A percentile compares a stretch with the other conserved stretches of the same genome.
phyloP scores from a whole-genome alignment of 2,329 filamentous ascomycete genomes.

The Uncinocarpus reesii region DNA sequence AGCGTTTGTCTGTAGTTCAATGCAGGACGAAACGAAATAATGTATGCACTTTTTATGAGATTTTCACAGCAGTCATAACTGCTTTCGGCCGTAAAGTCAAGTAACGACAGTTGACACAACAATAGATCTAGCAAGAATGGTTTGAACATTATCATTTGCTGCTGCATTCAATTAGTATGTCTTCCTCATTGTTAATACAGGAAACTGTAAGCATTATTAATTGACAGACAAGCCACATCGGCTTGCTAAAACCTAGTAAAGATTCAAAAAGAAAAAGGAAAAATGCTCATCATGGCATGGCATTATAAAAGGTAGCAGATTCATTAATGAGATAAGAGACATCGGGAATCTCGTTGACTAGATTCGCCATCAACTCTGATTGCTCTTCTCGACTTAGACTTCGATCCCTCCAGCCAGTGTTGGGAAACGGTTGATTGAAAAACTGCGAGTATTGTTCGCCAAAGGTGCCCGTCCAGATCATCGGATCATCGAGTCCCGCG shows the following conservation, averaged over 20 bases:
- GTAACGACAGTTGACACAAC: too few relatives aligned
- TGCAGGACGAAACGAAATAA: not conserved
- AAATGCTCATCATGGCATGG: slow-evolving; percentile 18
- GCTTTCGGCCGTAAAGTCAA: too few relatives aligned
- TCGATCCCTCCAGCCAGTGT: slow-evolving; percentile 49
- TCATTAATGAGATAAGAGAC: slow-evolving; percentile 34
- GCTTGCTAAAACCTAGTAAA: too few relatives aligned
- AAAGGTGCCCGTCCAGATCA: slow-evolving; percentile 35
- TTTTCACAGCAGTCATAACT: too few relatives aligned
- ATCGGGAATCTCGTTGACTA: slow-evolving; percentile 51
- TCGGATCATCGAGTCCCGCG: slow-evolving; percentile 29
- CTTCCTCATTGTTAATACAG: too few relatives aligned
- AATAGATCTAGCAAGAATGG: too few relatives aligned
- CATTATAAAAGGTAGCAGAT: slow-evolving; percentile 34
- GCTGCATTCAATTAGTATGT: too few relatives aligned
- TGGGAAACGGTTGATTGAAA: slow-evolving; percentile 37
- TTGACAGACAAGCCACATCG: too few relatives aligned
- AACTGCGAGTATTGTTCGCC: slow-evolving; percentile 41
- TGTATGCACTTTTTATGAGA: too few relatives aligned
- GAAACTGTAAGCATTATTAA: too few relatives aligned
- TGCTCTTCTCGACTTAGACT: slow-evolving; percentile 70
- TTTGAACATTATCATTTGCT: too few relatives aligned
- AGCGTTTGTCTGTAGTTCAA: not conserved
- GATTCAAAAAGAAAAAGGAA: not conserved
- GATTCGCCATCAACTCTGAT: slow-evolving; percentile 66